These are phyloP conservation scores for Podaxis carcinomalis DNA, from an alignment of 768 basidiomycete species.

Conservation along the genomic window DNA sequence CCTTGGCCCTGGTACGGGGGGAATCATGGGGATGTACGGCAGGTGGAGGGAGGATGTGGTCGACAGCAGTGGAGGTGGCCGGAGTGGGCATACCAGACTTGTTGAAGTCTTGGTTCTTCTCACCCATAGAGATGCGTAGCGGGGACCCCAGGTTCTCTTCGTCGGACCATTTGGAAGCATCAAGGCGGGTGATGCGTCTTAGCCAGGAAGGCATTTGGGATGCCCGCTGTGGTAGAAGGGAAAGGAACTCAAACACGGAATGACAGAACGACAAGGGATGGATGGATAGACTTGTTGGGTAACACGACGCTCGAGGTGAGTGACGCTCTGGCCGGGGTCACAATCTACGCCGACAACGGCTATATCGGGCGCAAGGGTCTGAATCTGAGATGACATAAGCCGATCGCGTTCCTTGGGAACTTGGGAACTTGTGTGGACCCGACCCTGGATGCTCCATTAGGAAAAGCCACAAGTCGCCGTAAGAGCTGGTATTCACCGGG, in stretches of 20 bases:
- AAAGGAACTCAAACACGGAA: conserved; percentile 2
- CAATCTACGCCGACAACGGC: conserved; percentile 6
- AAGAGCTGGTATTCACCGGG: conserved; percentile 1
- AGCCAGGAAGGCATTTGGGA: conserved; percentile 21
- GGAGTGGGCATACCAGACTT: conserved; percentile 15
- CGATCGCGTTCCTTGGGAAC: conserved; percentile 7
- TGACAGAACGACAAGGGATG: conserved; percentile 6
- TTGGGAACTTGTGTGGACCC: no score
- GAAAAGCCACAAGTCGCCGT: conserved; percentile 3
- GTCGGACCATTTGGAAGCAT: conserved; percentile 15
- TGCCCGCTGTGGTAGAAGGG: conserved; percentile 6
- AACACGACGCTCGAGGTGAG: conserved; percentile 9
- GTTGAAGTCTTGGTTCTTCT: conserved; percentile 11
- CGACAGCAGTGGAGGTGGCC: conserved; percentile 22
- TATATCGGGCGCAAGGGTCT: conserved; percentile 2
- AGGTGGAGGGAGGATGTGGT: conserved; percentile 37
- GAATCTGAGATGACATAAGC: conserved; percentile 11
- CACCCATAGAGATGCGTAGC: conserved; percentile 11
- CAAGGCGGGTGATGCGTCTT: conserved; percentile 14
- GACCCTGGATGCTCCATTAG: conserved; percentile 1
- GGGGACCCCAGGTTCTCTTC: conserved; percentile 12
- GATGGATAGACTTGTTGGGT: conserved; percentile 11
- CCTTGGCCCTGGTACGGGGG: conserved; percentile 23
- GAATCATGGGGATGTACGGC: conserved; percentile 27
- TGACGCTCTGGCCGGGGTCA: conserved; percentile 6